Conservation (phyloP, 2,329 filamentous ascomycete genomes). For the Sphaceloma murrayae region DNA sequence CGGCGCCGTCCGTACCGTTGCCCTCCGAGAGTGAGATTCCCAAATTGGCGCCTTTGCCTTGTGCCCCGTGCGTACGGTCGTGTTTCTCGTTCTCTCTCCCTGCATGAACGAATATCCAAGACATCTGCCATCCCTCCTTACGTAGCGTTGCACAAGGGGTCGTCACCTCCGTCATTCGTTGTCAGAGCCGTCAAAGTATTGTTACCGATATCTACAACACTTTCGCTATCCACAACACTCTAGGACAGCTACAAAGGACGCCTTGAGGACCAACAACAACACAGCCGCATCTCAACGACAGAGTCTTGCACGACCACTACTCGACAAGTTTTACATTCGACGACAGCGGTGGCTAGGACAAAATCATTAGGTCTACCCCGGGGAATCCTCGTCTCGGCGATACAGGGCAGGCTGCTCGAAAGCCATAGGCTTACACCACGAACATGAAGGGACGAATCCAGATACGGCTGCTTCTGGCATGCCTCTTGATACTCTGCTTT, state of each 20-base stretch:
- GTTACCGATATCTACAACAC: slow-evolving; percentile 5
- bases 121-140: not conserved
- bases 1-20: slow-evolving; percentile 2
- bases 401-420: too few relatives aligned
- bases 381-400: too few relatives aligned
- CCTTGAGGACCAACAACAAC: slow-evolving; percentile 5
- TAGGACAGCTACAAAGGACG: not conserved
- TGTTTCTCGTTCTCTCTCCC: slow-evolving; percentile 11
- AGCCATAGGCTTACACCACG: too few relatives aligned
- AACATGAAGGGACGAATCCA: slow-evolving; percentile 8
- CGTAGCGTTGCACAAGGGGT: slow-evolving; percentile 1
- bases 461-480: slow-evolving; percentile 14
- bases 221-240: slow-evolving; percentile 1
- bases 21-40: slow-evolving; percentile 1
- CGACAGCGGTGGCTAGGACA: too few relatives aligned
- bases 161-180: slow-evolving; percentile 7
- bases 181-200: not conserved
- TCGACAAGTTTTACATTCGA: too few relatives aligned
- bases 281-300: too few relatives aligned
- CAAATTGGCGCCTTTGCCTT: not conserved
- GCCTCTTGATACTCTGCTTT: slow-evolving; percentile 7
- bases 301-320: too few relatives aligned
- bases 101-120: slow-evolving; percentile 1
- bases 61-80: not conserved
- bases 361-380: too few relatives aligned